Evolutionary conservation across 2,329 filamentous ascomycete species (phyloP).

Genomic region (Thielaviopsis musarum): DNA sequence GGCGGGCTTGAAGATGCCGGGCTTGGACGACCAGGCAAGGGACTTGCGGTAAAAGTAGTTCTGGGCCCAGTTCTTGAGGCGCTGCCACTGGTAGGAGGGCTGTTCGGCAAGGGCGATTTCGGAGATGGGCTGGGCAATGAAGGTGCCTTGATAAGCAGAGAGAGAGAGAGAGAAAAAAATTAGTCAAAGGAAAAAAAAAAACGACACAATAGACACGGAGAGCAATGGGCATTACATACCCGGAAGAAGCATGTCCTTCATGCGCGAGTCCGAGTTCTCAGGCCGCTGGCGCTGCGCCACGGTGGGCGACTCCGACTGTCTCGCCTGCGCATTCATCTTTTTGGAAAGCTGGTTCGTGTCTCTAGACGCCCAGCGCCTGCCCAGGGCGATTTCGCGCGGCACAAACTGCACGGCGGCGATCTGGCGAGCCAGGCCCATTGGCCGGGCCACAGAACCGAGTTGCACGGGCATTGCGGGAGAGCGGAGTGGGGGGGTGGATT

Average conservation of each 20-base stretch:
- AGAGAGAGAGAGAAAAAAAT: too few relatives aligned
- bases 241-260: conserved; percentile 10
- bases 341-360: background rate
- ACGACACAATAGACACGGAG: too few relatives aligned
- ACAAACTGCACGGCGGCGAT: background rate
- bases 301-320: conserved; percentile 3
- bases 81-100: conserved; percentile 23
- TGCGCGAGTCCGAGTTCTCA: conserved; percentile 1
- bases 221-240: background rate
- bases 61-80: conserved; percentile 21
- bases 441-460: background rate
- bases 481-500: too few relatives aligned
- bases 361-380: background rate
- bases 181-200: background rate
- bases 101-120: conserved; percentile 18
- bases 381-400: background rate
- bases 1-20: conserved; percentile 24
- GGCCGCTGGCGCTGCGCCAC: conserved; percentile 1
- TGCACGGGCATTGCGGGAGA: background rate
- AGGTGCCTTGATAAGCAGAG: conserved; percentile 25
- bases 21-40: conserved; percentile 30
- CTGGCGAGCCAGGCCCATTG: background rate
- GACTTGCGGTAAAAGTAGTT: conserved; percentile 21
- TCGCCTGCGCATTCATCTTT: conserved; percentile 5
- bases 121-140: conserved; percentile 24